These are phyloP conservation scores for Alternaria sp. DNA, from an alignment of 2,329 filamentous ascomycete genomes.

Conservation along the genomic window DNA sequence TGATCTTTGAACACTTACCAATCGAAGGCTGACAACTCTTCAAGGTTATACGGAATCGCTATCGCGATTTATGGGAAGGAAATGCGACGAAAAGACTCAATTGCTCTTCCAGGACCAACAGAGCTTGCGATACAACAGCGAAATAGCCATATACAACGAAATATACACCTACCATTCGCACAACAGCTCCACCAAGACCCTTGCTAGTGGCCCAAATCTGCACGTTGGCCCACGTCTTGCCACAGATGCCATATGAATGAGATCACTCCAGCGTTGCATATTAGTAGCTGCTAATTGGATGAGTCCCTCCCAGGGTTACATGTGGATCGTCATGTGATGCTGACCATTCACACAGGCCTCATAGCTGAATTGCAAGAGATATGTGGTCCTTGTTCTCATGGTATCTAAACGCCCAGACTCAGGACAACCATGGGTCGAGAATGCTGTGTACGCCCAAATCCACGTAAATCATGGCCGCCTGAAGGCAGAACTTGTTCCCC, in stretches of 20 bases:
- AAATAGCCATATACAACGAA: background rate
- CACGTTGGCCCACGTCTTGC: background rate
- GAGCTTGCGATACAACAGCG: background rate
- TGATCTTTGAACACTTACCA: background rate
- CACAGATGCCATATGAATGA: background rate
- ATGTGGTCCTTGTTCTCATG: background rate
- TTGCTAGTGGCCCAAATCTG: background rate
- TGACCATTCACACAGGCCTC: constrained; percentile 2
- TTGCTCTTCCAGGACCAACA: background rate
- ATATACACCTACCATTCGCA: background rate
- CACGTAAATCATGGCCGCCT: background rate
- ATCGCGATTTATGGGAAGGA: background rate
- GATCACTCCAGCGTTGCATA: background rate
- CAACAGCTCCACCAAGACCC: background rate
- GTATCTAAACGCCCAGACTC: background rate
- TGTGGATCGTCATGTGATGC: background rate
- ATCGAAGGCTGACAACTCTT: background rate
- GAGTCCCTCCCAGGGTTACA: background rate
- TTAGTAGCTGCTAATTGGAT: background rate
- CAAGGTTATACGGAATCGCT: background rate
- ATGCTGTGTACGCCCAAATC: background rate
- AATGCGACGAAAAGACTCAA: background rate
- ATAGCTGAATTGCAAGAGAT: background rate
- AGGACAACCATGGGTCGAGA: background rate
- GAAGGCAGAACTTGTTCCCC: background rate